Percentiles rank a stretch among this genome's conserved stretches.
Evolutionary conservation across 148 eudicot genomes (phyloP).

Genomic region (Silene latifolia): DNA sequence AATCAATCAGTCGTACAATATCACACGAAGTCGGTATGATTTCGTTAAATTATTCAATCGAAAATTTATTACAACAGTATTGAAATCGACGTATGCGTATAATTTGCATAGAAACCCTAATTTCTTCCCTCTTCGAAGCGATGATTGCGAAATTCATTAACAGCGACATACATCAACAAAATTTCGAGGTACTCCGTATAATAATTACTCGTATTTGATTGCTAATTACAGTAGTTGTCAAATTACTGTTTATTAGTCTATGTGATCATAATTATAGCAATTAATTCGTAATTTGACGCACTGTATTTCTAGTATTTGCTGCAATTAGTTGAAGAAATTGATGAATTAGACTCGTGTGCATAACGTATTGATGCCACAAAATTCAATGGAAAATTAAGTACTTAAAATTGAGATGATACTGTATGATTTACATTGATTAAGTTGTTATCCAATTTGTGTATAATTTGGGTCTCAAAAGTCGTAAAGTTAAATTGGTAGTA

Average conservation of each 20-base stretch:
- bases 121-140: constrained; percentile 14
- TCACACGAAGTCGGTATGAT: constrained; percentile 8
- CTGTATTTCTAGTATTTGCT: neutral
- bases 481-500: constrained; percentile 7
- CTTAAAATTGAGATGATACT: constrained; percentile 1
- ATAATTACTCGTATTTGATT: neutral
- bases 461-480: constrained; percentile 12
- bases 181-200: neutral
- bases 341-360: constrained; percentile 13
- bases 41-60: constrained; percentile 5
- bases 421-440: neutral
- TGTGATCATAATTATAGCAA: neutral
- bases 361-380: constrained; percentile 6
- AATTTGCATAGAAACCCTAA: constrained; percentile 15
- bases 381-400: constrained; percentile 13
- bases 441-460: neutral
- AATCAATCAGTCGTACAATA: neutral
- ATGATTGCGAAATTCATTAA: constrained; percentile 7
- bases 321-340: neutral
- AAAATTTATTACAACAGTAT: neutral
- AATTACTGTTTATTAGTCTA: neutral
- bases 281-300: neutral
- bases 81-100: constrained; percentile 4
- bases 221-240: neutral
- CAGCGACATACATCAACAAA: neutral